Conservation (phyloP, 1,139 yeast species). For the Arxiozyma slooffiae region DNA sequence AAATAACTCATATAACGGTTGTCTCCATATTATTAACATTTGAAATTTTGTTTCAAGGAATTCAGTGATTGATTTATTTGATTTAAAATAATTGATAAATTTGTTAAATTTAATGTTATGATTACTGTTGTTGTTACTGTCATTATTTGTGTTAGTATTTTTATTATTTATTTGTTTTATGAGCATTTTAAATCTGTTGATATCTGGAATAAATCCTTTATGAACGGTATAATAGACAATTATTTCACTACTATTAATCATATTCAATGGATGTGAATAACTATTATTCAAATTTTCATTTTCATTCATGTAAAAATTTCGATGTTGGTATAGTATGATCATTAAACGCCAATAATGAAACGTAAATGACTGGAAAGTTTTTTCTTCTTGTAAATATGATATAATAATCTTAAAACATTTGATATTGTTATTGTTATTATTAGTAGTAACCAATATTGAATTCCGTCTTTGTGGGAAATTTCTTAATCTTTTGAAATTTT, state of each 20-base stretch:
- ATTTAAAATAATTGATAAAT: background rate
- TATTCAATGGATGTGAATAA: background rate
- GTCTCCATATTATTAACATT: constrained; percentile 22
- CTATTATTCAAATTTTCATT: too few relatives aligned
- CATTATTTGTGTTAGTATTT: too few relatives aligned
- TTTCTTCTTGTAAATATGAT: constrained; percentile 27
- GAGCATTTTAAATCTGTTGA: background rate
- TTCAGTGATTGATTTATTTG: constrained; percentile 12
- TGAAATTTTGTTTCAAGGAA: constrained; percentile 21
- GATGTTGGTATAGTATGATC: constrained; percentile 1
- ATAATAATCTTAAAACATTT: constrained; percentile 22
- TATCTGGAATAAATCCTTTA: background rate
- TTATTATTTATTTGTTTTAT: background rate
- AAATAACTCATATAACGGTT: background rate
- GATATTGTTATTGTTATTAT: constrained; percentile 10
- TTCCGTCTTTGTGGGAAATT: background rate
- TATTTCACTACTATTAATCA: constrained; percentile 1
- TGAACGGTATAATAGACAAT: background rate
- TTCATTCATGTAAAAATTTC: background rate
- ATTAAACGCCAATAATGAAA: constrained; percentile 29
- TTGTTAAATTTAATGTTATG: background rate
- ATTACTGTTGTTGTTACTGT: background rate
- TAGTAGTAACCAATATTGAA: background rate
- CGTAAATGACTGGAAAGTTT: constrained; percentile 23
- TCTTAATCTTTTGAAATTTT: constrained; percentile 1